Base-by-base conservation (phyloP, 2,329 filamentous ascomycete genomes). In the Fusarium neocosmosporiellum region DNA sequence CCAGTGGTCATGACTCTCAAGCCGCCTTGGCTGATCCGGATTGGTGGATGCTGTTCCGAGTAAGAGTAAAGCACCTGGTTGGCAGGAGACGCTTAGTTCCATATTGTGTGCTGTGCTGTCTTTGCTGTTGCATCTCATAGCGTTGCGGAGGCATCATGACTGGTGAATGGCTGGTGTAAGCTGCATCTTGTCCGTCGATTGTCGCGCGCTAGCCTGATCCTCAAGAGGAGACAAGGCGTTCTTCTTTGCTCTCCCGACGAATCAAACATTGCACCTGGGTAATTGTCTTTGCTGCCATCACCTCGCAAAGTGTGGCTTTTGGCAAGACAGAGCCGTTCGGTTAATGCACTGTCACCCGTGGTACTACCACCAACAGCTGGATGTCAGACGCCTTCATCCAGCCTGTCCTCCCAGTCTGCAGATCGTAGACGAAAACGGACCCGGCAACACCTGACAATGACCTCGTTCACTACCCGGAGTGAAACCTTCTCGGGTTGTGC, bases 181-280 rank as follows among this genome's bases (percentile, higher is more conserved):
- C 58, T 62, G 48, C 60, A 65, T 73, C 46, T 46, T 20, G 48
- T 14, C 48, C 18, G 24, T 31, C 48, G 18, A 53, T 57, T 57
- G 39, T 50, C 58, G 31, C 61, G 41, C 58, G n/a, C 53, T 65
- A 57, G 53, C 41, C 29, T 65, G 55, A 43, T 57, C 59, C 55
- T 39, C 54, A 62, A 59, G n/a, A 29, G 57, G 39, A 59, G 31
- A 59, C 66, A 50, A 57, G 59, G 54, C 31, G 53, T 39, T 57
- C 48, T 39, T 57, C 48, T 18, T 33, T 43, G 16, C 36, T n/a
- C 22, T 29, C 31, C 41, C 39, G 62, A 36, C 70, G 59, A 73
- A 73, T 73, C 63, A 71, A 50, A 54, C n/a, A 57, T 37, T 57
- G 39, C 27, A 43, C 9, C 67, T 67, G 65, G 62, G 66, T 7